Evolutionary conservation across 2,329 filamentous ascomycete species (phyloP).

Genomic region (Alternaria incomplexa): DNA sequence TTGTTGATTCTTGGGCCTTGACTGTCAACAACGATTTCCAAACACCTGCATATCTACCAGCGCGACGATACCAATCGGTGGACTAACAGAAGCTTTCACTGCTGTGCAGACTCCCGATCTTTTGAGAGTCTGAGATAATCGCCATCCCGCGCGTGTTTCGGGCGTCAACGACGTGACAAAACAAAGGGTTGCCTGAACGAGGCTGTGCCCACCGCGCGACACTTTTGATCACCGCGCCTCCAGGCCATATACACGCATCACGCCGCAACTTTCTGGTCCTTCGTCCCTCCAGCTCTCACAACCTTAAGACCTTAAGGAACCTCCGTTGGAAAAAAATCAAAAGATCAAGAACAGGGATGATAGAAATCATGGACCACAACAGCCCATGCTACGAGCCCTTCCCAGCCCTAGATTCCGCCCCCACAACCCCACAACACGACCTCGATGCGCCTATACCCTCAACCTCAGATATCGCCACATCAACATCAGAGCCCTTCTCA

Average conservation of each 20-base stretch:
- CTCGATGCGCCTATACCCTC: neutral
- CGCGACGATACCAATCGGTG: neutral
- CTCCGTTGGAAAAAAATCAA: neutral
- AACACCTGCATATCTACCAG: fast-evolving
- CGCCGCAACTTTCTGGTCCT: neutral
- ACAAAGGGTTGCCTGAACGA: constrained; percentile 11
- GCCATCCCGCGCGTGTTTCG: neutral
- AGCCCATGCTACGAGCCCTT: neutral
- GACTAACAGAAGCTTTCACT: neutral
- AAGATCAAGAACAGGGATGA: neutral
- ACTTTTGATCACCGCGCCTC: neutral
- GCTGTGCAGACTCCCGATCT: neutral
- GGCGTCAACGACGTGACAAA: neutral
- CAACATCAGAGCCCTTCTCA: neutral
- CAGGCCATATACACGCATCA: neutral
- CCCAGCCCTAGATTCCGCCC: neutral
- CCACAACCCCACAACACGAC: constrained; percentile 5
- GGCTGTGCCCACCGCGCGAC: constrained; percentile 5
- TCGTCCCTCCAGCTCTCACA: neutral
- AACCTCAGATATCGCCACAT: neutral
- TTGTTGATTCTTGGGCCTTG: neutral
- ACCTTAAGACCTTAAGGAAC: neutral
- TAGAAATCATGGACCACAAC: constrained; percentile 1
- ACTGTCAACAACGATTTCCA: neutral
- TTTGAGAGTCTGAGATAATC: neutral